A percentile compares a stretch with the other conserved stretches of the same genome.
phyloP scores from a whole-genome alignment of 306 rosid genomes.

The Cercis canadensis region DNA sequence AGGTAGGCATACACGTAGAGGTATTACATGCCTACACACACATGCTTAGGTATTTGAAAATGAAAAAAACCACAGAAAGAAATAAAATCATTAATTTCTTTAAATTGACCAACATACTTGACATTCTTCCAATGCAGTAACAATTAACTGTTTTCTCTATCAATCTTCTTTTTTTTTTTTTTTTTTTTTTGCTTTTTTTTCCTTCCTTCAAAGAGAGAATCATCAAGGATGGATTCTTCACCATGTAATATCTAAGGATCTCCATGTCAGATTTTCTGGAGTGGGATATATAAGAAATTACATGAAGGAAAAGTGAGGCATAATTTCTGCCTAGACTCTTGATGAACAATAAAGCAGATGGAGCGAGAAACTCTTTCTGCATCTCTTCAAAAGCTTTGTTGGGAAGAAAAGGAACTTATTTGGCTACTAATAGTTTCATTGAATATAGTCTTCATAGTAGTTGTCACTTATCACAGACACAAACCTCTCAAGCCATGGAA shows the following conservation, averaged over 20 bases:
- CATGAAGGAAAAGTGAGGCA: constrained; percentile 18
- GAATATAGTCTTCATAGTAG: constrained; percentile 83
- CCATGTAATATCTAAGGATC: constrained; percentile 30
- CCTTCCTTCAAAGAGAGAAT: constrained; percentile 8
- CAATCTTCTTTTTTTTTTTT: constrained; percentile 7
- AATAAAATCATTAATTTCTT: not conserved
- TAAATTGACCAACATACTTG: not conserved
- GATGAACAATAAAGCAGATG: constrained; percentile 30
- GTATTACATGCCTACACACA: not conserved
- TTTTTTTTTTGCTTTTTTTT: not conserved
- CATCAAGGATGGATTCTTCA: constrained; percentile 29
- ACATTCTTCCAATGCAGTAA: not conserved
- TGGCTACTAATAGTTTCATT: constrained; percentile 52
- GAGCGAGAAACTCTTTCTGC: constrained; percentile 59
- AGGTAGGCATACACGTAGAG: not conserved
- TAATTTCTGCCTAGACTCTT: not conserved
- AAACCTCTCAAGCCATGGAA: constrained; percentile 96
- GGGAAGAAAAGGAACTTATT: constrained; percentile 43
- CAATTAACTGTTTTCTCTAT: not conserved
- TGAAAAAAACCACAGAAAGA: not conserved
- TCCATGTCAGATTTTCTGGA: constrained; percentile 31
- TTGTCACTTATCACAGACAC: constrained; percentile 93
- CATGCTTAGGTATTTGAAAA: constrained; percentile 5
- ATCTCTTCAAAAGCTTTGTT: constrained; percentile 36
- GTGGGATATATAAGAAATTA: constrained; percentile 28